Evolutionary conservation across 176 grass and related monocot species (phyloP), one percentile per base, ranked within the genome.

Genomic region (Avena sativa): DNA sequence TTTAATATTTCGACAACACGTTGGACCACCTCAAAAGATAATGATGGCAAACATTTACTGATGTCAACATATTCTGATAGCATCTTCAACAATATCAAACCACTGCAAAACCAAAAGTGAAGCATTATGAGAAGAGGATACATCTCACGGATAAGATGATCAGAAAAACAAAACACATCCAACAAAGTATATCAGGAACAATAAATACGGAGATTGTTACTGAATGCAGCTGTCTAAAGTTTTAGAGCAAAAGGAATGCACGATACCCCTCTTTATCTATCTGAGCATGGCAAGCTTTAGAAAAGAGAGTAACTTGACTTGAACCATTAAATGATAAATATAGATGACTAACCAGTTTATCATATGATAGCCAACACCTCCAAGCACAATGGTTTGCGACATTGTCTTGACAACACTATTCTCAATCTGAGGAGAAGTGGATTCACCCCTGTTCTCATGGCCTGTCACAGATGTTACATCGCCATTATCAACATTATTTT

Each of bases 331-430:
- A 82, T 70, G 62, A 25, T 20, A 69, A 62, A 67, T 81, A 80
- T 46, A 89, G 82, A 89, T 89, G 89, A 96, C 97, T 97, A 89
- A 99, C 97, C 97, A 96, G 94, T 99, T 99, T 89, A 96, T 85
- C 94, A 99, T 99, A 88, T 99, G 94, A 87, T 99, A 99, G 56
- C 92, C 93, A 89, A 99, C 92, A 91, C 97, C 94, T 86, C 94
- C 92, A 94, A 90, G 89, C 55, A 93, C 85, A 86, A 99, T 94
- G 20, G 72, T 90, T 79, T 96, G 93, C 69, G 84, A 90, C 55
- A 85, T 55, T 79, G 91, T 82, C 81, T 71, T 93, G 58, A 62
- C 82, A 49, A 69, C 56, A 88, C 21, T 91, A 86, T 83, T 89
- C 72, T 88, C 92, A 90, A 66, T 88, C 89, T 61, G 86, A 89